phyloP scores from a whole-genome alignment of 1,139 yeast species.

The Torulaspora globosa region DNA sequence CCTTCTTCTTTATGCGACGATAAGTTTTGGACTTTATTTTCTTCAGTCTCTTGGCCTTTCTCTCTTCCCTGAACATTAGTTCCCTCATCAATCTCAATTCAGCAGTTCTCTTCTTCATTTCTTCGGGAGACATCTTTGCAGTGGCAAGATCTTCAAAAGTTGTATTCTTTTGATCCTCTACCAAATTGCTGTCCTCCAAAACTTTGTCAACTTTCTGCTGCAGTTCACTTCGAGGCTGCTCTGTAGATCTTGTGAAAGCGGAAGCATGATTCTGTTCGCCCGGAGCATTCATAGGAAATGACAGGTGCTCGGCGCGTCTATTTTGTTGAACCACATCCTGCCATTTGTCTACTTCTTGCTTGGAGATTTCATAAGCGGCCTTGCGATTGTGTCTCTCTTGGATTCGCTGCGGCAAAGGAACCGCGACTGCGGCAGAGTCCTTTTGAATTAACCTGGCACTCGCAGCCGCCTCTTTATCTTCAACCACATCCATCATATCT shows the following conservation, averaged over 20 bases:
- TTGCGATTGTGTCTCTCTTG: conserved; percentile 81
- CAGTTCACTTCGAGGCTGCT: conserved; percentile 53
- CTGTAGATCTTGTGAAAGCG: conserved; percentile 50
- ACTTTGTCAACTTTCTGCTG: conserved; percentile 64
- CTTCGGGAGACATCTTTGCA: conserved; percentile 79
- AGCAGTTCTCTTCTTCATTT: conserved; percentile 67
- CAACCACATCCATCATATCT: conserved; percentile 70
- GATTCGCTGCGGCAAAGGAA: conserved; percentile 82
- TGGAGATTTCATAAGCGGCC: conserved; percentile 88
- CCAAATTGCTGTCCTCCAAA: conserved; percentile 59
- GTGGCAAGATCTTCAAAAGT: conserved; percentile 83
- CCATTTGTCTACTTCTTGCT: conserved; percentile 86
- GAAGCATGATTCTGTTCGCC: conserved; percentile 47
- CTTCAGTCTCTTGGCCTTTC: conserved; percentile 82
- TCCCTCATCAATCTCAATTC: conserved; percentile 92
- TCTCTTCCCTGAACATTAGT: conserved; percentile 91
- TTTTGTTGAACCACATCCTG: conserved; percentile 73
- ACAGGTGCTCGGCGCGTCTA: conserved; percentile 78
- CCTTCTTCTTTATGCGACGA: conserved; percentile 83
- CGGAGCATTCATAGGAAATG: conserved; percentile 52
- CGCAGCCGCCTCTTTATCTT: conserved; percentile 42
- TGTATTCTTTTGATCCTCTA: conserved; percentile 71
- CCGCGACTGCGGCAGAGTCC: conserved; percentile 49
- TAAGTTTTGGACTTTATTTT: conserved; percentile 91
- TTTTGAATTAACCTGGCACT: conserved; percentile 53